Base-by-base conservation (phyloP, 306 rosid species). In the Morella rubra region DNA sequence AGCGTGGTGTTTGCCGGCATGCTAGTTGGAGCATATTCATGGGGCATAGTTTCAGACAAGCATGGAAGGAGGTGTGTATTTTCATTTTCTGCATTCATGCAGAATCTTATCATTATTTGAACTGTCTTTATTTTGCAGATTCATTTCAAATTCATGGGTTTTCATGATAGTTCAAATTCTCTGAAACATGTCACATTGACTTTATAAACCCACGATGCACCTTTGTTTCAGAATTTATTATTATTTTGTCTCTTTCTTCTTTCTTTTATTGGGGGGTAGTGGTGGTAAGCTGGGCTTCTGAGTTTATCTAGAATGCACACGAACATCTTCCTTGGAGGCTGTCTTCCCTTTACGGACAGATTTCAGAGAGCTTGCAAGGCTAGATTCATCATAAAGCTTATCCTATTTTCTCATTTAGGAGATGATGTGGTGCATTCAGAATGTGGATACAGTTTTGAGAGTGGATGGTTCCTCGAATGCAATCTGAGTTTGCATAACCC, bases 41-140 rank as follows among this genome's bases (percentile, higher is more conserved):
- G 97, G 97, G 97, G 99, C 81, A 83, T 92, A 50, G 91, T 95
- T 80, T 88, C 99, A 5, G 99, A 95, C 86, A 89, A 81, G 73
- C 84, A 90, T 12, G 97, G 99, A 69, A 85, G 99, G 76, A 92
- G 97, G 98, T 84, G 80, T 40, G 45, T 40, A 75, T 6, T 12
- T 70, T 15, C 14, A 53, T 76, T 50, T 71, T 50, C 15, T 16
- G 50, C 56, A 67, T 55, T 58, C 1, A 13, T 62, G 49, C 59
- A 10, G 12, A 41, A 32, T 51, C 59, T 50, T 53, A 59, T 32
- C 60, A 18, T 72, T 56, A 45, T 3, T 72, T 73, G 56, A 71
- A 69, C 60, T 16, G 20, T 78, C 60, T 44, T 58, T 46, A 53
- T 22, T 20, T 72, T 51, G 45, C 72, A 18, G 22, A 81, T n/a